A percentile compares a stretch with the other conserved stretches of the same genome.
phyloP scores from a whole-genome alignment of 345 rosid species.

The Kandelia obovata region DNA sequence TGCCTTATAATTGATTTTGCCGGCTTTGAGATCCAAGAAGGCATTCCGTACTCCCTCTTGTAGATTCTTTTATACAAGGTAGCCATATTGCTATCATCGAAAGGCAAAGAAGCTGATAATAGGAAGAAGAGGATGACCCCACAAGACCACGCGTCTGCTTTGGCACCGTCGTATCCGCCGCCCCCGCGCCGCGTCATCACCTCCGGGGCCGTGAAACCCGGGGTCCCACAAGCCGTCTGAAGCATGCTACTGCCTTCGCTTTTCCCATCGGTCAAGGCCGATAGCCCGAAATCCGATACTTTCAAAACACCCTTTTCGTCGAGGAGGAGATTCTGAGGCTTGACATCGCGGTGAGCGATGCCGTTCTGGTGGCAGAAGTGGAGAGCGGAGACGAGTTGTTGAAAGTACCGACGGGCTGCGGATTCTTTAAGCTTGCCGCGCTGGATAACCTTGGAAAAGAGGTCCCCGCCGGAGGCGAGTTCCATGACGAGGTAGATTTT shows the following conservation, averaged over 20 bases:
- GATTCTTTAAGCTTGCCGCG: constrained; percentile 49
- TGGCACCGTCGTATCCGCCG: constrained; percentile 61
- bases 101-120: constrained; percentile 59
- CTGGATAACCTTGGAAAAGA: constrained; percentile 42
- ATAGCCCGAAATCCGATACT: constrained; percentile 75
- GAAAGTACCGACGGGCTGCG: constrained; percentile 60
- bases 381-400: constrained; percentile 75
- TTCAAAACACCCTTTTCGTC: constrained; percentile 61
- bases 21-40: constrained; percentile 45
- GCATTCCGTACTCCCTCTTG: constrained; percentile 51
- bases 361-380: constrained; percentile 77
- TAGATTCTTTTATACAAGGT: constrained; percentile 58
- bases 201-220: constrained; percentile 60
- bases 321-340: constrained; percentile 80
- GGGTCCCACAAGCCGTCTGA: constrained; percentile 69
- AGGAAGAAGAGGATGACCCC: constrained; percentile 70
- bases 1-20: constrained; percentile 47
- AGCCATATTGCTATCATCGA: constrained; percentile 49
- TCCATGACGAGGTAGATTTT: constrained; percentile 83
- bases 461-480: constrained; percentile 73
- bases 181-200: constrained; percentile 38
- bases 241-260: constrained; percentile 21
- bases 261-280: constrained; percentile 47
- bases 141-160: constrained; percentile 83
- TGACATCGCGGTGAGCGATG: constrained; percentile 79